Evolutionary conservation across 225 moss, liverwort and hornwort species (phyloP), one percentile per base, ranked within the genome.

Genomic region (Pleurozium schreberi): DNA sequence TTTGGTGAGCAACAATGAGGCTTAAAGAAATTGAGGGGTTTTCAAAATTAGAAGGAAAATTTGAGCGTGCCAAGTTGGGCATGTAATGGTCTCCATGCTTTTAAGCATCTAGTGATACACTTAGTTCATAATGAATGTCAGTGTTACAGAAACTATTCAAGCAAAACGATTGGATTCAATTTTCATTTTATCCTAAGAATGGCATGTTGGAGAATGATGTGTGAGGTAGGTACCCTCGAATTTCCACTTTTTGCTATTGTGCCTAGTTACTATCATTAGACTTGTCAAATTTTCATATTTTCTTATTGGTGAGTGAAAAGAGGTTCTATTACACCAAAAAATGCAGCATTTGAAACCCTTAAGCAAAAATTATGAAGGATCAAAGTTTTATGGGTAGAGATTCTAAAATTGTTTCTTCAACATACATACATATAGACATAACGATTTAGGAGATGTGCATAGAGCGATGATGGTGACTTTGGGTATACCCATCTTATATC

Each of bases 221-320:
- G 2, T 16, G 20, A 18, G 6, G 4, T 33, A 6, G 1, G 3
- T 50, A 50, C 3, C 0, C 0, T 2, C 6, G 8, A 33, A 19
- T 0, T 0, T 0, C 2, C 19, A 75, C 6, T 12, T 20, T 75
- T 50, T 8, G 13, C 12, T 50, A 11, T 1, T 8, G 0, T 8
- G 1, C 2, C 7, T 19, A 12, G 0, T 27, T 42, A 4, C 11
- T 75, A 12, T 31, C 12, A 8, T 18, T 30, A 18, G 12, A 75
- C 2, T 33, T 0, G 3, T 3, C 20, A 10, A 4, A 33, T 49
- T 49, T 33, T 8, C 3, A 21, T 75, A 8, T 50, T 30, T 47
- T 52, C 8, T 76, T 52, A 2, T 8, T 75, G 3, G 14, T 8
- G 22, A 34, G 3, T 34, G 3, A 52, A 34, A 21, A 2, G 14